These are phyloP conservation scores for Schizonepeta tenuifolia DNA, from an alignment of 257 asterid genomes.

Conservation along the genomic window DNA sequence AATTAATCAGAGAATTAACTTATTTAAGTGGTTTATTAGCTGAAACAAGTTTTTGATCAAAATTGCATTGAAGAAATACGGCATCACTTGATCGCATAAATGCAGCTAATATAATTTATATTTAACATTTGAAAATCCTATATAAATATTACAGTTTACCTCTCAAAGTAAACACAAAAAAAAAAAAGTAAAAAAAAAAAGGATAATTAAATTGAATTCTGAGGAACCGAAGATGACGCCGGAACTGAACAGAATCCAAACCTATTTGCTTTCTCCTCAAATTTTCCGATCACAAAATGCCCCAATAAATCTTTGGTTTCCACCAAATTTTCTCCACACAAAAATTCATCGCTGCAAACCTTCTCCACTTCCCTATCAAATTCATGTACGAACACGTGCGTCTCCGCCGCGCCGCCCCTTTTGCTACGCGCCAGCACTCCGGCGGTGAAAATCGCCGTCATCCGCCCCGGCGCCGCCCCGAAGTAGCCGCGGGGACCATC, in stretches of 20 bases:
- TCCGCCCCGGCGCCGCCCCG: slow-evolving; percentile 69
- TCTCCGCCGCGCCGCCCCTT: slow-evolving; percentile 47
- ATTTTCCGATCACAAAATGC: slow-evolving; percentile 64
- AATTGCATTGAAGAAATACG: too few relatives aligned
- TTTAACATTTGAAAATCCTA: slow-evolving; percentile 24
- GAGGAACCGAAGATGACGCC: slow-evolving; percentile 41
- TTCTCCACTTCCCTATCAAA: slow-evolving; percentile 65
- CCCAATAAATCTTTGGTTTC: slow-evolving; percentile 52
- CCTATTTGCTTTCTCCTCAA: slow-evolving; percentile 31
- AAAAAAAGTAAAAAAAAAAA: neutral
- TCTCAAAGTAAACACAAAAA: neutral
- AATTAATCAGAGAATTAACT: too few relatives aligned
- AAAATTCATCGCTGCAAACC: slow-evolving; percentile 63
- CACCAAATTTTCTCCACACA: slow-evolving; percentile 64
- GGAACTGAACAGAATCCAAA: slow-evolving; percentile 52
- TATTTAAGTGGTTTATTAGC: too few relatives aligned
- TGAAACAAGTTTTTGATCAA: too few relatives aligned
- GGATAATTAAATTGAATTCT: slow-evolving; percentile 26
- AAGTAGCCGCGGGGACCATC: slow-evolving; percentile 81
- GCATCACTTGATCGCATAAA: neutral
- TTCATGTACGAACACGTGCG: slow-evolving; percentile 80
- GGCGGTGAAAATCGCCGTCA: slow-evolving; percentile 75
- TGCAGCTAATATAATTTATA: neutral
- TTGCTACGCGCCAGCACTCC: slow-evolving; percentile 83
- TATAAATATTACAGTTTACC: slow-evolving; percentile 28